phyloP scores from a whole-genome alignment of 306 rosid species.

The Gynostemma pentaphyllum region DNA sequence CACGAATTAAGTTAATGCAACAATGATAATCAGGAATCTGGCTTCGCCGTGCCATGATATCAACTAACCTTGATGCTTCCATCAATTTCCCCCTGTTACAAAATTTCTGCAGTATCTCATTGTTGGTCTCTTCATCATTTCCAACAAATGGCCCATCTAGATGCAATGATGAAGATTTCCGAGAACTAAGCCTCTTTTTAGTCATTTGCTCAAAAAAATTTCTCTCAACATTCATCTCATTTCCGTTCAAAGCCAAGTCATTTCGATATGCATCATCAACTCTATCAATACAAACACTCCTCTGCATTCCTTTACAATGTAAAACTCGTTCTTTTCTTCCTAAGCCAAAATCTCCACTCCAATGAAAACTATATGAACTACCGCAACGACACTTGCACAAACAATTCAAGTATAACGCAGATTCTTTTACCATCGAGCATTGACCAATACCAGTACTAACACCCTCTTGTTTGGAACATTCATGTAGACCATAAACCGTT shows the following conservation, averaged over 20 bases:
- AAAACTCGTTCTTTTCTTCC: constrained; percentile 12
- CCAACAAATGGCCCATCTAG: constrained; percentile 38
- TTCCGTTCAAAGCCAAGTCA: constrained; percentile 21
- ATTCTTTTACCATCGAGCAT: constrained; percentile 16
- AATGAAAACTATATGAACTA: constrained; percentile 14
- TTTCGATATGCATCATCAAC: constrained; percentile 27
- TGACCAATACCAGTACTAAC: constrained; percentile 17
- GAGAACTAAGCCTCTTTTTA: constrained; percentile 20
- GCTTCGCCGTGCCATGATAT: constrained; percentile 56
- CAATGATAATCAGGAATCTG: constrained; percentile 69
- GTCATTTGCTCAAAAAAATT: constrained; percentile 22
- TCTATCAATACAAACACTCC: constrained; percentile 39
- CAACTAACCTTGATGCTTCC: constrained; percentile 53
- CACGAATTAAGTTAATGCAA: constrained; percentile 65
- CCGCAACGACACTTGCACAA: constrained; percentile 5
- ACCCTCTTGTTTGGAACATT: constrained; percentile 24
- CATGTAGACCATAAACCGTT: constrained; percentile 21
- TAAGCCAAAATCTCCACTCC: constrained; percentile 25
- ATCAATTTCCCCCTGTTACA: constrained; percentile 46
- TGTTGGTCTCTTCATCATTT: constrained; percentile 50
- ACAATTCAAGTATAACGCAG: constrained; percentile 16
- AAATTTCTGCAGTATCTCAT: constrained; percentile 41
- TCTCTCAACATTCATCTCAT: constrained; percentile 13
- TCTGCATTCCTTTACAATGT: constrained; percentile 26
- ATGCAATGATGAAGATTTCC: constrained; percentile 20